A percentile compares a stretch with the other conserved stretches of the same genome.
These are phyloP conservation scores for Trichomonas tenax DNA, from an alignment of 208 protist genomes.

Conservation along the genomic window DNA sequence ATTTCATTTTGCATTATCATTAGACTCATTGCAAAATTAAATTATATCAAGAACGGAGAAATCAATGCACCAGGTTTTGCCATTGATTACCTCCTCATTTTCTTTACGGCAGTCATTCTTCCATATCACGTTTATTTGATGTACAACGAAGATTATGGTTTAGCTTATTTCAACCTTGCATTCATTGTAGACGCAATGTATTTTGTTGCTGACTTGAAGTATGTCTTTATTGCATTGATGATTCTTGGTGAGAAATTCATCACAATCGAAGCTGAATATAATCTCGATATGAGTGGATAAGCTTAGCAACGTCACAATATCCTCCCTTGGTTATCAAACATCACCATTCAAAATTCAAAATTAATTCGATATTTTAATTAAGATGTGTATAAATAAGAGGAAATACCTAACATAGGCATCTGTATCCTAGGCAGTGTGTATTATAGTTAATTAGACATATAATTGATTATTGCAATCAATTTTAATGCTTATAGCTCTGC, in stretches of 20 bases:
- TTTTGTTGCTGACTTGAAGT: background rate
- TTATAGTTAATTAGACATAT: no score
- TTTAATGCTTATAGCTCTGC: no score
- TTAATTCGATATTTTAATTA: no score
- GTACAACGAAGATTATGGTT: background rate
- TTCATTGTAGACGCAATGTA: background rate
- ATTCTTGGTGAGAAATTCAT: background rate
- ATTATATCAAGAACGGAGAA: background rate
- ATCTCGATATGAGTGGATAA: no score
- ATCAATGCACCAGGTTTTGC: background rate
- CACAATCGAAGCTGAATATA: no score
- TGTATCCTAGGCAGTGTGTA: no score
- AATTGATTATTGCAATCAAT: no score
- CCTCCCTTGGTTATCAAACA: no score
- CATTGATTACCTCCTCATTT: background rate
- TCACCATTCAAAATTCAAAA: no score
- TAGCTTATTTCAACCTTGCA: background rate
- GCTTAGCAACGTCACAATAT: no score
- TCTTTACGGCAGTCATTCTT: background rate
- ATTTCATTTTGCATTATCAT: background rate
- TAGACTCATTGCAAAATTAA: background rate
- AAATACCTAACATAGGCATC: no score
- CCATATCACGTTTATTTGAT: background rate
- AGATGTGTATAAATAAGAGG: no score
- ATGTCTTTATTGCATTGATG: background rate